phyloP scores from a whole-genome alignment of 2,329 filamentous ascomycete genomes.

The Aspergillus brunneoviolaceus region DNA sequence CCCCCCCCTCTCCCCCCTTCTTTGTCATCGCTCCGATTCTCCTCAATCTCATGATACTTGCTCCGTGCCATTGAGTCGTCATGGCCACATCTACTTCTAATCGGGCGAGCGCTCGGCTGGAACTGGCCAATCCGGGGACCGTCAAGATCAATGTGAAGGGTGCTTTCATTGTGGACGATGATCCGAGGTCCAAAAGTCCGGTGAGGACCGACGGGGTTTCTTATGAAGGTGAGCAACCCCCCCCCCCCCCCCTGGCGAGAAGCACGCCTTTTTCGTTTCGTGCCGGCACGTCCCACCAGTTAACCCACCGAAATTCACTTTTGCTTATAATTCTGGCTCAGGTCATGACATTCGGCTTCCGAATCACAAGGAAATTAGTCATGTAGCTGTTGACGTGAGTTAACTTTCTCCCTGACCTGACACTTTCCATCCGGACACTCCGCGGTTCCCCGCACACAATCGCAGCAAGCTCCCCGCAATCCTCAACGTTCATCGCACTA shows the following conservation, averaged over 20 bases:
- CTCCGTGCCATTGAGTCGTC: constrained; percentile 15
- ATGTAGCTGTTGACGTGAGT: constrained; percentile 92
- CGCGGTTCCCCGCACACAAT: constrained; percentile 31
- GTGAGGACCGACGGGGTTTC: constrained; percentile 58
- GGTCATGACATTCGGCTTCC: constrained; percentile 90
- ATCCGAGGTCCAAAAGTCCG: constrained; percentile 52
- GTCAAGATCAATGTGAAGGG: constrained; percentile 96
- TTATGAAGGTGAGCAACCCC: constrained; percentile 56
- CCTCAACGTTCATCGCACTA: constrained; percentile 10
- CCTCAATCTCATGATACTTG: constrained; percentile 4
- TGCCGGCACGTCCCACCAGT: neutral
- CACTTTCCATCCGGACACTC: constrained; percentile 17
- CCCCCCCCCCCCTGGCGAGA: neutral
- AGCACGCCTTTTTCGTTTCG: neutral
- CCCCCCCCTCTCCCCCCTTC: constrained; percentile 4
- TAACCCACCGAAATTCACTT: neutral
- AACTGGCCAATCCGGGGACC: constrained; percentile 58
- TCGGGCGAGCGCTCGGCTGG: constrained; percentile 30
- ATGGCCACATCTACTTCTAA: constrained; percentile 35
- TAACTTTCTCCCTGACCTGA: constrained; percentile 9
- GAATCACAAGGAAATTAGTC: constrained; percentile 93
- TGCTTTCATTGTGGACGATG: constrained; percentile 92
- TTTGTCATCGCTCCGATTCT: constrained; percentile 23
- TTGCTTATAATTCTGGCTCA: neutral
- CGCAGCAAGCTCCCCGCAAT: constrained; percentile 30